Conservation (phyloP, 192 early-diverging fungal species). For the Gamsiella multidivaricata region DNA sequence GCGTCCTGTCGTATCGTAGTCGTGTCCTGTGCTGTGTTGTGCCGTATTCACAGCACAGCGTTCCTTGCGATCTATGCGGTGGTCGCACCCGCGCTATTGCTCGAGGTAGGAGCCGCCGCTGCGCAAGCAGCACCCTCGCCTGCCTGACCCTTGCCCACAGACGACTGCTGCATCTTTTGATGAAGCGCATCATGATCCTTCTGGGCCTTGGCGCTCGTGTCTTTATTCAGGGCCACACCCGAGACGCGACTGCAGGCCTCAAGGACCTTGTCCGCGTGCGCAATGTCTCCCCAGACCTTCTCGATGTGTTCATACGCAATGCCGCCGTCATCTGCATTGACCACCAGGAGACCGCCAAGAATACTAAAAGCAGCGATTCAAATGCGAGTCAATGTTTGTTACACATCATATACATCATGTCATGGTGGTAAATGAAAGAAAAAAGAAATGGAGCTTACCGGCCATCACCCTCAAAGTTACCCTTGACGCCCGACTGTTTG, state of each 20-base stretch:
- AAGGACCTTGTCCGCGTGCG: constrained; percentile 52
- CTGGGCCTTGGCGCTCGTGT: constrained; percentile 11
- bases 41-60: no score
- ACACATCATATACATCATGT: background rate
- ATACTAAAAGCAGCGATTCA: no score
- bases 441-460: constrained; percentile 19
- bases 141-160: background rate
- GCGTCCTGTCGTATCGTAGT: no score
- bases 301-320: constrained; percentile 60
- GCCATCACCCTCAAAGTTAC: constrained; percentile 61
- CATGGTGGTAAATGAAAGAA: background rate
- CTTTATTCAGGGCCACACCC: constrained; percentile 21
- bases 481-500: constrained; percentile 42
- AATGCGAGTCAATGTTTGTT: background rate
- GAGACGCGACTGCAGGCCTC: constrained; percentile 33
- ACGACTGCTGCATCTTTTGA: constrained; percentile 31
- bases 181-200: constrained; percentile 22
- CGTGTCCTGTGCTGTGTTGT: background rate
- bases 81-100: background rate
- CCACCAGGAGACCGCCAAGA: constrained; percentile 57
- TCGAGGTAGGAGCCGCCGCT: background rate
- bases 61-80: no score
- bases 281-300: constrained; percentile 58
- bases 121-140: background rate
- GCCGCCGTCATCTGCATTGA: constrained; percentile 32